Base-by-base conservation (phyloP, 371 early-diverging fungal species). In the Mortierella sp. region DNA sequence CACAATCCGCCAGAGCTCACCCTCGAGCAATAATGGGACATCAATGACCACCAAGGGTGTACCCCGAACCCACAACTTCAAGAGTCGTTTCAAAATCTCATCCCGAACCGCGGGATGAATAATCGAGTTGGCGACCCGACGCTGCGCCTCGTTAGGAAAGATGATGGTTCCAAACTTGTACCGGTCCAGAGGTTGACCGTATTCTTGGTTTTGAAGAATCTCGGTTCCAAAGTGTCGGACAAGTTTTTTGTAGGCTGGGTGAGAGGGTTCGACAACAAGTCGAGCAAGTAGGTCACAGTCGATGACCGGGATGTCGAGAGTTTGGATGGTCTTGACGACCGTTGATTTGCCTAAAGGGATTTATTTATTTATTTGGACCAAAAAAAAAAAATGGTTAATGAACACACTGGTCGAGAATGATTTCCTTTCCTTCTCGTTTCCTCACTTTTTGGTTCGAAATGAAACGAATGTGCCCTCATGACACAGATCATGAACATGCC, bases 241-340 rank as follows among this genome's bases (percentile, higher is more conserved):
- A 44, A 97, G 91, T 23, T 86, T 79, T 30, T 85, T 82, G 77
- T 93, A 93, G 23, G 93, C 92, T 4, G 87, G 84, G 57, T 85
- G 86, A 14, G 94, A 93, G 0, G 95, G 96, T 53, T 88, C 87
- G 44, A 98, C 93, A 5, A 97, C 88, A n/a, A 96, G 80, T 15
- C 94, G 88, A 7, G 98, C 97, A 62, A 98, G 90, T 50, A 87
- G 80, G 83, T 98, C 99, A 4, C 96, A 95, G 80, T 98, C 99
- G 26, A 98, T 90, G 58, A 98, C 84, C n/a, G 96, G 93, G 19
- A 94, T 81, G 7, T 80, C 83, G 37, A 83, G 75, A 6, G 88
- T 81, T 29, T 75, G 75, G 46, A 96, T 81, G 44, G 87, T 81
- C 19, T 80, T 71, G 45, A 94, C 93, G 19, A 95, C 95, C 1